These are phyloP conservation scores for Cyclostephanos tholiformis DNA, from an alignment of 108 stramenopile species.

Conservation along the genomic window DNA sequence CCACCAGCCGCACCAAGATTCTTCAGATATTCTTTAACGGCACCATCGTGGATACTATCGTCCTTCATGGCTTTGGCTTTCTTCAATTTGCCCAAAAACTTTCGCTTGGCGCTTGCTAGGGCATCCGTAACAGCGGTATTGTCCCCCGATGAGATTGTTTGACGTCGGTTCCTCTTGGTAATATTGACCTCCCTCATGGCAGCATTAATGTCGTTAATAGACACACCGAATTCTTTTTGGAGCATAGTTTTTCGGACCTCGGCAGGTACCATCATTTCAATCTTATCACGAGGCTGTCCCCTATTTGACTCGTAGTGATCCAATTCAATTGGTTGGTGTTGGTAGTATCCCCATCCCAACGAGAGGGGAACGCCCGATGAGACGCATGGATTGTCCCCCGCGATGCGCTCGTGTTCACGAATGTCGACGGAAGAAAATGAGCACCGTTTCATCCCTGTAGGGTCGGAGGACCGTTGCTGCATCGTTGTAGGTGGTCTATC, in stretches of 20 bases:
- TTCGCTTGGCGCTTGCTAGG: too few relatives aligned
- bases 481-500: neutral
- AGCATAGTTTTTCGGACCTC: slow-evolving; percentile 43
- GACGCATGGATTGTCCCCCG: slow-evolving; percentile 57
- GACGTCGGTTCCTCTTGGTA: slow-evolving; percentile 27
- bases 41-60: too few relatives aligned
- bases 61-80: too few relatives aligned
- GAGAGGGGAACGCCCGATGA: slow-evolving; percentile 52
- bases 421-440: slow-evolving; percentile 40
- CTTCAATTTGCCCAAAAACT: too few relatives aligned
- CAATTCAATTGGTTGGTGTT: slow-evolving; percentile 34
- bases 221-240: slow-evolving; percentile 38
- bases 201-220: slow-evolving; percentile 34
- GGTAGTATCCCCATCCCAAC: slow-evolving; percentile 45
- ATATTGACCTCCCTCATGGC: slow-evolving; percentile 39
- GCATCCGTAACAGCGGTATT: too few relatives aligned
- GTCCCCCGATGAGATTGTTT: slow-evolving; percentile 17
- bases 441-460: slow-evolving; percentile 2
- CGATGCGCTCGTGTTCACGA: slow-evolving; percentile 54
- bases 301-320: slow-evolving; percentile 44
- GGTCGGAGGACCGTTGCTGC: too few relatives aligned
- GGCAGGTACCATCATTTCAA: slow-evolving; percentile 52
- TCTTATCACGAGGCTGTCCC: slow-evolving; percentile 48
- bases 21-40: too few relatives aligned
- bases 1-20: too few relatives aligned